Percentiles rank a stretch among this genome's conserved stretches.
These are phyloP conservation scores for Zostera marina DNA, from an alignment of 116 monocot species.

Conservation along the genomic window DNA sequence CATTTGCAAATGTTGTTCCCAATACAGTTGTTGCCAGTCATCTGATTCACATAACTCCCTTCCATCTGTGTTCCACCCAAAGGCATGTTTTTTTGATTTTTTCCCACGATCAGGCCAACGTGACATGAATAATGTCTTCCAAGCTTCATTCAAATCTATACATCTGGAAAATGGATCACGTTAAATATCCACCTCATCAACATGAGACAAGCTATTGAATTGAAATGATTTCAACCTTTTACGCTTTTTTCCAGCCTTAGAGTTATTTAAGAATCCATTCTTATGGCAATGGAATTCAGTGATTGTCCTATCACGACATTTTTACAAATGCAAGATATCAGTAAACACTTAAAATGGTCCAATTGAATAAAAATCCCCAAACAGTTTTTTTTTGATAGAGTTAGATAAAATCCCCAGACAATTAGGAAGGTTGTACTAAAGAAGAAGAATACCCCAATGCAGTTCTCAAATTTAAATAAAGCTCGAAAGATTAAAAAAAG, in stretches of 20 bases:
- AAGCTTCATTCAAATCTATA: slow-evolving; percentile 3
- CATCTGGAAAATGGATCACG: not conserved
- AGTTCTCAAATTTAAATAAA: no score
- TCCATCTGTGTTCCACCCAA: not conserved
- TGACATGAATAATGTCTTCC: slow-evolving; percentile 1
- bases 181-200: not conserved
- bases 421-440: no score
- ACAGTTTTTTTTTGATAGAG: no score
- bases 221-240: not conserved
- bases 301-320: not conserved
- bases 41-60: not conserved
- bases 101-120: slow-evolving; percentile 1
- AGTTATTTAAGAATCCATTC: not conserved
- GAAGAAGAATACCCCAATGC: no score
- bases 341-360: not conserved
- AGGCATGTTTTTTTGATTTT: not conserved
- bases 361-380: no score
- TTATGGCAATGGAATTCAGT: not conserved
- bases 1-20: slow-evolving; percentile 4
- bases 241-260: not conserved
- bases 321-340: not conserved
- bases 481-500: no score
- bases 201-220: not conserved
- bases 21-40: slow-evolving; percentile 2
- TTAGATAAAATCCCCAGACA: no score